Evolutionary conservation across 371 early-diverging fungal genomes (phyloP), one percentile per base, ranked within the genome.

Genomic region (Gilbertella persicaria): DNA sequence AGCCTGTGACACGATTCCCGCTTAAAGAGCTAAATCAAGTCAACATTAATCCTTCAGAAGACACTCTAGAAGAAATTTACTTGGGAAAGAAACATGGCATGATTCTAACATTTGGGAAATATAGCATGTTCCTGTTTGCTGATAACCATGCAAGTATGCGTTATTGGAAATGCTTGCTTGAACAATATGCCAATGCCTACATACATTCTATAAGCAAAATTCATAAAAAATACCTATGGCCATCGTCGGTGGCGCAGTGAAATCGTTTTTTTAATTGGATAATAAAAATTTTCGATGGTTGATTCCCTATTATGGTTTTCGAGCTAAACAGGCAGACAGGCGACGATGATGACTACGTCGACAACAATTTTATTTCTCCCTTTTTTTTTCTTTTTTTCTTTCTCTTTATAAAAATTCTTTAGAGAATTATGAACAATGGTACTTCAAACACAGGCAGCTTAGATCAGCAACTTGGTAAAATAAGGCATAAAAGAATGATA

Each of bases 401-500:
- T 55, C 55, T 59, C 40, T 28, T 23, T 21, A 38, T 17, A 45
- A 45, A 37, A 40, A 44, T 25, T 46, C 44, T 26, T 25, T 28
- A 55, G 37, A 42, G 39, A 50, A 64, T 47, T 79, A 79, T 78
- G 79, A 79, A 76, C 71, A 78, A 73, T 81, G 74, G 58, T 60
- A 79, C 75, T 61, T 73, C 70, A 60, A 82, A 82, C 73, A 62
- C 67, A 59, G 47, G 48, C 41, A 63, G 77, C 80, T 81, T 84
- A 75, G 82, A 84, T 71, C 82, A 83, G 81, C 82, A 73, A 50
- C 69, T 84, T 70, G 85, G 85, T 84, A 82, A 53, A 49, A 42
- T 29, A 40, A 33, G 16, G 36, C 6, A 30, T 41, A 26, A 4
- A 35, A 7, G 16, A 33, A 36, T 17, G 25, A 24, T 4, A 23